Base-by-base conservation (phyloP, 2,329 filamentous ascomycete genomes). In the Exophiala sideris region DNA sequence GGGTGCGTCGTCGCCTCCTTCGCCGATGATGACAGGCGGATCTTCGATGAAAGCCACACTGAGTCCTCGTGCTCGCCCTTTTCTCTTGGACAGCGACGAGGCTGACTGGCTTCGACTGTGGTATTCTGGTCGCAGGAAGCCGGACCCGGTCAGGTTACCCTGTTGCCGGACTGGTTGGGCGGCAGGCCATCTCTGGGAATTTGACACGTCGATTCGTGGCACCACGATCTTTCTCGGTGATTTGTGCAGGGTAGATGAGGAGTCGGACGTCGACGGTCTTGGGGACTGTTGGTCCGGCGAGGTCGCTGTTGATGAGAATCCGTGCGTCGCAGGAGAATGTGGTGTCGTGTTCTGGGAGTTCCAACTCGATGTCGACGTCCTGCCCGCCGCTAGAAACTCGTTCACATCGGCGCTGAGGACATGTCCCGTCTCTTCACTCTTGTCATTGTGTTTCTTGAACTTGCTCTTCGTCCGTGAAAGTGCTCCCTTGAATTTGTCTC, bases 1-100 rank as follows among this genome's bases (percentile, higher is more conserved):
- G 50, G 88, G 84, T 50, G 87, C 86, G 69, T 96, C 91, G 66
- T 96, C 92, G 33, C 92, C 92, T 54, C 92, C 92, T 70, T 92
- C 86, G 44, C 92, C 92, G 66, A 97, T 96, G 58, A 96, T 72
- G 44, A 90, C 87, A 5, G 91, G 91, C 50, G 80, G 77, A 8
- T 79, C 80, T 62, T 88, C 83, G 48, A 80, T 81, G 65, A 96
- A 96, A 52, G 79, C 82, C 34, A 96, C 91, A 3, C 76, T 76
- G 57, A 94, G 75, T 8, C 87, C 87, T 70, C 89, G 88, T 66
- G 80, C 82, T 50, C 73, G 76, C 63, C 74, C 53, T 52, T 66
- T 66, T 18, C 69, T 68, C 39, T 62, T 65, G 10, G 65, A 60
- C 2, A 64, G 39, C 9, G 67, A 63, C 14, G 48, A 66, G 42